Evolutionary conservation across 1,284 basidiomycete genomes (phyloP).

Genomic region (Ceratobasidium sp.): DNA sequence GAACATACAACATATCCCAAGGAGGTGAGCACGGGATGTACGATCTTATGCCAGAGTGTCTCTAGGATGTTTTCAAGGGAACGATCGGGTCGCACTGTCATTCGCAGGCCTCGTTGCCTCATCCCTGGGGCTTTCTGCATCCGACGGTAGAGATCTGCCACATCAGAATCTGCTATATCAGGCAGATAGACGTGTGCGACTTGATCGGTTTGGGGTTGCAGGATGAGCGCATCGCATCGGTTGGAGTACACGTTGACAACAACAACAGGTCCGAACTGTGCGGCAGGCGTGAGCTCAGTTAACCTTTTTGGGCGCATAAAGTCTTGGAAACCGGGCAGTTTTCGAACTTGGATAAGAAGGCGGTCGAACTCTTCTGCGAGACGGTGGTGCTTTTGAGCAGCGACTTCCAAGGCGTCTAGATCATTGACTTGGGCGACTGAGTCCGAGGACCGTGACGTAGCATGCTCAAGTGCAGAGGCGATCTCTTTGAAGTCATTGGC

Average conservation of each 20-base stretch:
- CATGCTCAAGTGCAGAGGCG: constrained; percentile 3
- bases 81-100: background rate
- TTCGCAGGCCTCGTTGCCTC: background rate
- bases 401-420: background rate
- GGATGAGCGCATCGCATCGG: background rate
- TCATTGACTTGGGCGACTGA: no score
- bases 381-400: background rate
- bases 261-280: constrained; percentile 1
- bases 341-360: background rate
- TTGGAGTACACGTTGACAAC: background rate
- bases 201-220: background rate
- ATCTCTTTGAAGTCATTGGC: background rate
- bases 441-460: background rate
- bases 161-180: background rate
- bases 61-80: background rate
- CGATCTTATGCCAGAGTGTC: constrained; percentile 8
- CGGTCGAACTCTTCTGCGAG: constrained; percentile 11
- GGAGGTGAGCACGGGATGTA: constrained; percentile 5
- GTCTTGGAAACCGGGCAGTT: constrained; percentile 2
- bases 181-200: background rate
- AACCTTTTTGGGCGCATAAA: background rate
- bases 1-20: constrained; percentile 15
- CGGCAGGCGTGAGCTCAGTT: background rate
- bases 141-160: no score
- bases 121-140: no score